Conservation (phyloP, 768 basidiomycete genomes). For the Termitomyces sp. region DNA sequence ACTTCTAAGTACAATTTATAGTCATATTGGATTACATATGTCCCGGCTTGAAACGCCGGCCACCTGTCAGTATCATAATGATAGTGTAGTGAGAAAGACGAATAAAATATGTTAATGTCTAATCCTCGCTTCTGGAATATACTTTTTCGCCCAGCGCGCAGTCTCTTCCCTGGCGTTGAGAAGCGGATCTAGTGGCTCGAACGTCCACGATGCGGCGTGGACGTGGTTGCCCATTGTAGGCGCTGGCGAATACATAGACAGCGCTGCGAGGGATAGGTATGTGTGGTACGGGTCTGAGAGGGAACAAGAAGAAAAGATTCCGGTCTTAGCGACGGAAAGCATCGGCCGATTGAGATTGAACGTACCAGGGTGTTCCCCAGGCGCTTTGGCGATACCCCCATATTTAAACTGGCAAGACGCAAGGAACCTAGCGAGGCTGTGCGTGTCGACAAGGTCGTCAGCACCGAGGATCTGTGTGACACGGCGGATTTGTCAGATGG, state of each 20-base stretch:
- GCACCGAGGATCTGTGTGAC: conserved; percentile 65
- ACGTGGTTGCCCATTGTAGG: conserved; percentile 28
- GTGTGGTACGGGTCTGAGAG: conserved; percentile 91
- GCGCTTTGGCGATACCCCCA: conserved; percentile 86
- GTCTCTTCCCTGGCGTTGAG: conserved; percentile 71
- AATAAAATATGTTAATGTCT: too few relatives aligned
- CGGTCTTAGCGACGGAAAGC: conserved; percentile 1
- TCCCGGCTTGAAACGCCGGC: neutral
- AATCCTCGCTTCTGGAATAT: conserved; percentile 38
- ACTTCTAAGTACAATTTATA: too few relatives aligned
- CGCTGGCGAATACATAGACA: conserved; percentile 64
- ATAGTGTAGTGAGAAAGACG: neutral
- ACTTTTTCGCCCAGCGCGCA: conserved; percentile 58
- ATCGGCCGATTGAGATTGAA: neutral
- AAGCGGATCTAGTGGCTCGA: conserved; percentile 61
- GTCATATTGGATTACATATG: neutral
- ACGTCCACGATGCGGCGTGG: conserved; percentile 43
- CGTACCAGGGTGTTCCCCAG: conserved; percentile 74
- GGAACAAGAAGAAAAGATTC: neutral
- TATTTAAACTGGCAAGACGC: conserved; percentile 79
- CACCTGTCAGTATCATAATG: neutral
- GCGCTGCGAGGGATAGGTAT: conserved; percentile 81
- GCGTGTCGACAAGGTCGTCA: conserved; percentile 50
- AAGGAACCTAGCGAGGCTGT: conserved; percentile 60
- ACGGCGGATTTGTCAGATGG: neutral